These are phyloP conservation scores for Spizellomyces punctatus DNA, from an alignment of 192 early-diverging fungal species.

Conservation along the genomic window DNA sequence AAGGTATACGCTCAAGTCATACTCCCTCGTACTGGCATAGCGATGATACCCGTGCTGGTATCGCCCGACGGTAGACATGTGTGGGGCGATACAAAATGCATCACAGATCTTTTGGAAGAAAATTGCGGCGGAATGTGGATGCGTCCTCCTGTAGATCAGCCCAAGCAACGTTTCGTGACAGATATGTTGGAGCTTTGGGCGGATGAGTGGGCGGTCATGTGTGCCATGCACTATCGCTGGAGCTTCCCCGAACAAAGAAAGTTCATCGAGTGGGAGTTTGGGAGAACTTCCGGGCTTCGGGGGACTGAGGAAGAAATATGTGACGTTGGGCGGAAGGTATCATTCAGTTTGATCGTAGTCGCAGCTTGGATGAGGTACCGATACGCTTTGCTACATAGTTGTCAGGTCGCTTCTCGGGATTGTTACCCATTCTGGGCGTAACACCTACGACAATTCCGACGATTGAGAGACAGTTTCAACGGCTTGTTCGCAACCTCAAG, in stretches of 20 bases:
- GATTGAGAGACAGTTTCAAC: background rate
- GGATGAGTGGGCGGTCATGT: background rate
- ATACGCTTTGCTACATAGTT: background rate
- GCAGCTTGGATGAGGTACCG: too few relatives aligned
- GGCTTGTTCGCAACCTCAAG: background rate
- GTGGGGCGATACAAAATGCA: conserved; percentile 1
- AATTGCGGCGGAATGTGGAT: background rate
- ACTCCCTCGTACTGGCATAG: background rate
- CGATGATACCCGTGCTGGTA: background rate
- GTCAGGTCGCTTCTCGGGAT: background rate
- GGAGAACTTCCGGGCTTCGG: background rate
- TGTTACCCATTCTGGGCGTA: background rate
- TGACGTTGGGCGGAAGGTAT: background rate
- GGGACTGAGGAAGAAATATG: background rate
- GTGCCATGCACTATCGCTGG: background rate
- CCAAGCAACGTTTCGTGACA: background rate
- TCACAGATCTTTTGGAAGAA: background rate
- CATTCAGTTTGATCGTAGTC: too few relatives aligned
- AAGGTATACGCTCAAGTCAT: background rate
- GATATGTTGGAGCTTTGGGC: background rate
- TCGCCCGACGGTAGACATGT: background rate
- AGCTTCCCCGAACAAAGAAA: background rate
- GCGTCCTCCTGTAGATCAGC: background rate
- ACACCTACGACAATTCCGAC: background rate
- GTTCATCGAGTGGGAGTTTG: background rate